These are phyloP conservation scores for Bipolaris oryzae DNA, from an alignment of 2,329 filamentous ascomycete species.

Conservation along the genomic window DNA sequence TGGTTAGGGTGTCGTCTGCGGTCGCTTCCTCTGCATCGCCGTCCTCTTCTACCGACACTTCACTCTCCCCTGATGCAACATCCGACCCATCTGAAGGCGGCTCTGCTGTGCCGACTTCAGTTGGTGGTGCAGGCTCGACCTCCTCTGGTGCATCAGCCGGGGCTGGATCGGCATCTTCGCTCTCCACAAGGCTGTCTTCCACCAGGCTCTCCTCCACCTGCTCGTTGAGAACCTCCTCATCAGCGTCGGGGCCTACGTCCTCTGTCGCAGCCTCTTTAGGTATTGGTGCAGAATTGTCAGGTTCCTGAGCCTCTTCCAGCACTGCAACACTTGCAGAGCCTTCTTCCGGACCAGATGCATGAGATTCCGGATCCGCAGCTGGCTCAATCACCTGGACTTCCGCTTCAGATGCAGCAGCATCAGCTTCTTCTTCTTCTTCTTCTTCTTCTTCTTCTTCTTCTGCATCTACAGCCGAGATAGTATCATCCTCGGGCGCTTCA, in stretches of 20 bases:
- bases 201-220: conserved; percentile 1
- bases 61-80: conserved; percentile 1
- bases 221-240: not conserved
- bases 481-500: conserved; percentile 3
- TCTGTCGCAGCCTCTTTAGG: not conserved
- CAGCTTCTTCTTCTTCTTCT: not conserved
- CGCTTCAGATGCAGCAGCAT: not conserved
- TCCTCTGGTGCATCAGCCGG: not conserved
- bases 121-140: not conserved
- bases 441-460: no score
- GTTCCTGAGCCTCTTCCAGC: conserved; percentile 5
- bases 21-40: not conserved
- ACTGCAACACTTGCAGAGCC: not conserved
- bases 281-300: not conserved
- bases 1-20: not conserved
- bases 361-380: not conserved
- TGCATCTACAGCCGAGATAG: not conserved
- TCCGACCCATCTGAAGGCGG: not conserved
- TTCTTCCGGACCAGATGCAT: conserved; percentile 2
- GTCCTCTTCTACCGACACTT: not conserved
- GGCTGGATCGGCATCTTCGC: not conserved
- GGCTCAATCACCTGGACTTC: conserved; percentile 1
- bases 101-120: not conserved
- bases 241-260: not conserved
- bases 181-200: not conserved